Evolutionary conservation across 495 filamentous ascomycete species (phyloP), one percentile per base, ranked within the genome.

Genomic region (Penicillium ucsense): DNA sequence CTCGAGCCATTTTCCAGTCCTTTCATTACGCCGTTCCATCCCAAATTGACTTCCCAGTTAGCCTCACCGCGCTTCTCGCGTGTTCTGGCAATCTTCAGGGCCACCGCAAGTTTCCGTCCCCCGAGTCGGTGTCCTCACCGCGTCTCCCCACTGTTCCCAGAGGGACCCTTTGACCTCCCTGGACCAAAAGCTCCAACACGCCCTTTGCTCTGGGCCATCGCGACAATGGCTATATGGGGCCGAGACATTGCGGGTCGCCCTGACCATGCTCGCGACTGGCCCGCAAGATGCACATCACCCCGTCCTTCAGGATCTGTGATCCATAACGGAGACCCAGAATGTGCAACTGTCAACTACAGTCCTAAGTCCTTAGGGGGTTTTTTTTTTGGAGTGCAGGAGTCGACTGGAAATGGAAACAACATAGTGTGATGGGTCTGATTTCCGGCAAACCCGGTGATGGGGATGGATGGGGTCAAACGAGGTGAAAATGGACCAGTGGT

Each of bases 381-480:
- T 20, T 20, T 20, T 20, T 20, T 20, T 20, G 1, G 20, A 20
- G 20, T 20, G 20, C 20, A 20, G 20, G 20, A 20, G 20, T 20
- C 20, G 20, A 20, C 20, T 20, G 29, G 41, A 28, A 10, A 6
- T 3, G 31, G 38, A 35, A 44, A 54, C 29, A 45, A 46, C 48
- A 43, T 57, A 57, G 54, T 54, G 35, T 43, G 42, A 57, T 54
- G 54, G 54, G 49, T 48, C 31, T 34, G 31, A 4, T 20, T 35
- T 47, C 56, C 43, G 43, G 48, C 48, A 50, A 48, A 37, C 31
- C 46, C 54, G 57, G 57, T 57, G 50, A 45, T 44, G 9, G 46
- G 36, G 38, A 5, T 7, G 47, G 47, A 45, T 11, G 46, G 36
- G 38, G 5, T 7, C 10, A 5, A 9, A 31, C 38, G 51, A 4